Base-by-base conservation (phyloP, 2,329 filamentous ascomycete genomes). In the Daldinia eschscholtzii region DNA sequence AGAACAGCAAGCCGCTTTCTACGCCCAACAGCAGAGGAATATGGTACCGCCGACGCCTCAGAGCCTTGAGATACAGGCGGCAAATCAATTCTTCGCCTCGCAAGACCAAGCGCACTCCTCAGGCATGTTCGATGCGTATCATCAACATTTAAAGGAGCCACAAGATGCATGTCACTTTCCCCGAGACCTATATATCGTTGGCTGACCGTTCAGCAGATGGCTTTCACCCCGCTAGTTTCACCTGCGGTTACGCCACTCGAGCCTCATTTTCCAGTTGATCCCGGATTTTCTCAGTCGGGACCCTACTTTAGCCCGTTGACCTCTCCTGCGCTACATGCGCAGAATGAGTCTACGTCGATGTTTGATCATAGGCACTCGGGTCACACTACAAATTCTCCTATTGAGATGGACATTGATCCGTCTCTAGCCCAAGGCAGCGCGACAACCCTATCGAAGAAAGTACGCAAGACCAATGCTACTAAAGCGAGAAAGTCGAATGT, bases 201-300 rank as follows among this genome's bases (percentile, higher is more conserved):
- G 79, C 76, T 68, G 71, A 77, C 79, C 65, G 69, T 72, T 59
- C 53, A 50, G 30, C 75, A 91, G 88, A 89, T 93, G 87, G 85
- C 89, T 9, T 94, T 94, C 76, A 95, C 92, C 2, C 93, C 93
- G 0, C 85, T 95, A 33, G 92, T 93, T 10, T 94, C 93, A 18
- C 93, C 93, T n/a, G 93, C 92, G 4, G 92, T 95, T 48, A 94
- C 92, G 1, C 92, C 93, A 23, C 84, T 94, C 57, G 93, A 94
- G 75, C 84, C 88, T 46, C 89, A 91, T 71, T 93, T 93, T 76
- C 84, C 86, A 52, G 82, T 88, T 67, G 87, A 89, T 26, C 81
- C 80, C 35, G 82, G 83, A 55, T 93, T 89, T 74, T 86, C 87
- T 5, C 85, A 92, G 3, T 89, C 91, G 0, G 88, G 87, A 39